phyloP scores from a whole-genome alignment of 495 filamentous ascomycete species.

The Hypoxylon subgilvum region DNA sequence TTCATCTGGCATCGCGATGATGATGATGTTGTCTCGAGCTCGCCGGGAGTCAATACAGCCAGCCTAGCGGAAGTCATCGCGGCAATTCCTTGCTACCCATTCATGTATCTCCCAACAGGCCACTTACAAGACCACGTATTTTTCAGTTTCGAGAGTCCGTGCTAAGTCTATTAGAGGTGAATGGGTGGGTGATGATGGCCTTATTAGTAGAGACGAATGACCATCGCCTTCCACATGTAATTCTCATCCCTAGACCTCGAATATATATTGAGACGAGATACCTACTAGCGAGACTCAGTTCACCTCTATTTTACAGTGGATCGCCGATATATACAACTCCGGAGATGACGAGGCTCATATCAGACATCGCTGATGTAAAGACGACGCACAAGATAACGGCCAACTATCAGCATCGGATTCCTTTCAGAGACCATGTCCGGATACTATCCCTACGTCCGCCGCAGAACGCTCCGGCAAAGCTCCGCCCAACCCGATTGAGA shows the following conservation, averaged over 20 bases:
- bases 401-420: background rate
- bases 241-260: slow-evolving; percentile 6
- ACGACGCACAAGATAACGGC: background rate
- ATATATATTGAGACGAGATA: slow-evolving; percentile 9
- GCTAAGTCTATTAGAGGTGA: slow-evolving; percentile 8
- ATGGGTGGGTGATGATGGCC: slow-evolving; percentile 13
- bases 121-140: slow-evolving; percentile 31
- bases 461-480: slow-evolving; percentile 9
- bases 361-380: slow-evolving; percentile 4
- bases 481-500: slow-evolving; percentile 17
- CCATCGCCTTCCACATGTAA: slow-evolving; percentile 12
- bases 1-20: slow-evolving; percentile 13
- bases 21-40: slow-evolving; percentile 10
- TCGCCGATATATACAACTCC: no score
- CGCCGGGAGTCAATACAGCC: slow-evolving; percentile 19
- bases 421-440: slow-evolving; percentile 7
- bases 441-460: slow-evolving; percentile 1
- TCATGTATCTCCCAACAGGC: slow-evolving; percentile 29
- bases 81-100: slow-evolving; percentile 25
- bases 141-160: slow-evolving; percentile 7
- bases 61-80: slow-evolving; percentile 14
- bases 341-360: background rate
- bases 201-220: slow-evolving; percentile 33
- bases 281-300: background rate
- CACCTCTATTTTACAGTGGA: slow-evolving; percentile 2